Conservation (phyloP, 2,329 filamentous ascomycete genomes). For the Claviceps maximensis region DNA sequence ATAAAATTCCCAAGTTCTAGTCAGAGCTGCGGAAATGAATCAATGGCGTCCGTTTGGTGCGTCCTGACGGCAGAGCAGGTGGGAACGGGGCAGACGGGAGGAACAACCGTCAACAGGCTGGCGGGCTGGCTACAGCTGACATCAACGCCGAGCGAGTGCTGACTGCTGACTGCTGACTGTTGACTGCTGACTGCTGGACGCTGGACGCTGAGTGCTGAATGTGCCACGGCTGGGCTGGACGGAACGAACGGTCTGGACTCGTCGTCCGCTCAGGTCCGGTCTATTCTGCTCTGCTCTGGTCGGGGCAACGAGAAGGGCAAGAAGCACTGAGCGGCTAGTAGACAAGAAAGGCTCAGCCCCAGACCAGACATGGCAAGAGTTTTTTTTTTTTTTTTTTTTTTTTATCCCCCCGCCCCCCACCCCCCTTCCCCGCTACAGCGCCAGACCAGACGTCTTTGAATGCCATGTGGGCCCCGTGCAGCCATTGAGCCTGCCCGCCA, state of each 20-base stretch:
- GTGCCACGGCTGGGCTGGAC: not conserved
- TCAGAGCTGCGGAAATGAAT: not conserved
- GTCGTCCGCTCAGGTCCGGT: too few relatives aligned
- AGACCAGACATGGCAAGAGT: too few relatives aligned
- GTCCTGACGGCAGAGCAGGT: not conserved
- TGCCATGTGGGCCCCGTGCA: not conserved
- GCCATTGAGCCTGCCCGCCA: not conserved
- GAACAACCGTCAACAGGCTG: not conserved
- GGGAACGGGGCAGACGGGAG: not conserved
- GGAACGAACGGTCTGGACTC: not conserved
- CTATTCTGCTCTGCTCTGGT: too few relatives aligned
- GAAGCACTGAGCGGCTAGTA: not conserved
- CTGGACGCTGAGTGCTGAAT: too few relatives aligned
- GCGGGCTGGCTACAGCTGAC: too few relatives aligned
- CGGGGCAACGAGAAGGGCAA: not conserved
- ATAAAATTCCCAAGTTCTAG: not conserved
- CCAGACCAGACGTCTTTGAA: not conserved
- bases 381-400: not conserved
- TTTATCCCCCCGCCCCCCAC: too few relatives aligned
- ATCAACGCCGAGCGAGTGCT: too few relatives aligned
- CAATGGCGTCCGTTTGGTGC: not conserved
- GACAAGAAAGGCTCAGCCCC: not conserved
- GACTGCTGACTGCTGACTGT: too few relatives aligned
- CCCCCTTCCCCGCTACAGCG: too few relatives aligned
- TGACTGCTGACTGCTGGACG: too few relatives aligned